Evolutionary conservation across 2,329 filamentous ascomycete genomes (phyloP), one percentile per base, ranked within the genome.

Genomic region (Trichoderma sp.): DNA sequence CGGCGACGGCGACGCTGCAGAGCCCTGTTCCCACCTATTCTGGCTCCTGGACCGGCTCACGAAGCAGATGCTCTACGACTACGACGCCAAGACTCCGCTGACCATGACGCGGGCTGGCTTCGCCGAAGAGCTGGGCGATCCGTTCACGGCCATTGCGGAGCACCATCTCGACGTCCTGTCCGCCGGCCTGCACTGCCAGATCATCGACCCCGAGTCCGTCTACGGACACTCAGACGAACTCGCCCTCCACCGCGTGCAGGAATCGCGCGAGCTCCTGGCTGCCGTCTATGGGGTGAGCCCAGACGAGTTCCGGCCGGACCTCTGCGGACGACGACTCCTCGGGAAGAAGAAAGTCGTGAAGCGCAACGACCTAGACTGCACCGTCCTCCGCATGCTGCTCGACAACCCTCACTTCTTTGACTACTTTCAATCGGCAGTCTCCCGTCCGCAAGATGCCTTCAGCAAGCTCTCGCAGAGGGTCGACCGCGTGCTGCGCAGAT

Each of bases 21-120:
- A 71, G 43, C 81, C 80, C 0, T 86, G 84, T 70, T 76, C 79
- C 12, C 84, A 86, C 66, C 73, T 84, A 34, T 72, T 86, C 30
- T 85, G 83, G 83, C 76, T 86, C 15, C 78, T 84, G 55, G 84
- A 86, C 72, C 80, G 80, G 69, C 77, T 86, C 34, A 76, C 80
- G 21, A 80, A 79, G 60, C 79, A 84, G 69, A 78, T 80, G 3
- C 71, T 82, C 4, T 80, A 80, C 66, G 73, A 77, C 47, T 75
- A 78, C 34, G 73, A 78, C 54, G 75, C 78, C 44, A 67, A 72
- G 6, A 71, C 75, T 15, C 76, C 79, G 21, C 73, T 84, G 51
- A 79, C 72, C 26, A 77, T 85, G 75, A 79, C 74, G 1, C 60
- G 74, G 2, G 68, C 74, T 9, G 83, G 83, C 3, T 81, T 78